Percentiles rank a stretch among this genome's conserved stretches.
Evolutionary conservation across 192 early-diverging fungal species (phyloP).

Genomic region (Rhizophagus clarus): DNA sequence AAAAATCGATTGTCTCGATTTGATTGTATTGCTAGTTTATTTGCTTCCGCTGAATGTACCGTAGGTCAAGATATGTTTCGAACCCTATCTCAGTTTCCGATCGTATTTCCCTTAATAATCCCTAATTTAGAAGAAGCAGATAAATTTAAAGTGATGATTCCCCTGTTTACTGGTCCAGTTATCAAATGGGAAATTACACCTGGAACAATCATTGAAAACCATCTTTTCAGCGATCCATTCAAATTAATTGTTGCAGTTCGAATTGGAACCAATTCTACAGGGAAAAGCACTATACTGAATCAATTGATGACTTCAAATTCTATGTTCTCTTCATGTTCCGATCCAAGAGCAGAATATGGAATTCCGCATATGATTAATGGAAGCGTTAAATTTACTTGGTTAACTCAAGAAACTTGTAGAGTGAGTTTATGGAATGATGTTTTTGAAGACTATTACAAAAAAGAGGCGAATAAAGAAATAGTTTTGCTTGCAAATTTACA

Average conservation of each 20-base stretch:
- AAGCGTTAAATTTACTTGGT: slow-evolving; percentile 29
- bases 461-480: slow-evolving; percentile 6
- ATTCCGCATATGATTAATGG: slow-evolving; percentile 12
- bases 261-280: not conserved
- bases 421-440: no score
- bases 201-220: slow-evolving; percentile 27
- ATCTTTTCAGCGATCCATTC: slow-evolving; percentile 16
- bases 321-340: slow-evolving; percentile 15
- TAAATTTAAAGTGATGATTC: slow-evolving; percentile 17
- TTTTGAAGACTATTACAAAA: slow-evolving; percentile 7
- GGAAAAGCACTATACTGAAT: slow-evolving; percentile 26
- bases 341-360: slow-evolving; percentile 17
- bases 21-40: slow-evolving; percentile 24
- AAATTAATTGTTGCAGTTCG: slow-evolving; percentile 21
- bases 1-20: slow-evolving; percentile 1
- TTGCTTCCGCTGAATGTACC: no score
- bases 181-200: slow-evolving; percentile 16
- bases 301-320: slow-evolving; percentile 17
- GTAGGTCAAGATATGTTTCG: slow-evolving; percentile 26
- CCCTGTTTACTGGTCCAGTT: slow-evolving; percentile 6
- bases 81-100: slow-evolving; percentile 21
- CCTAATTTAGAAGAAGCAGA: slow-evolving; percentile 5
- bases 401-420: no score
- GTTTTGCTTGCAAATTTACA: slow-evolving; percentile 31
- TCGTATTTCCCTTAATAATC: slow-evolving; percentile 20